Evolutionary conservation across 352 stramenopile genomes (phyloP), one percentile per base, ranked within the genome.

Genomic region (Globisporangium perplexum): DNA sequence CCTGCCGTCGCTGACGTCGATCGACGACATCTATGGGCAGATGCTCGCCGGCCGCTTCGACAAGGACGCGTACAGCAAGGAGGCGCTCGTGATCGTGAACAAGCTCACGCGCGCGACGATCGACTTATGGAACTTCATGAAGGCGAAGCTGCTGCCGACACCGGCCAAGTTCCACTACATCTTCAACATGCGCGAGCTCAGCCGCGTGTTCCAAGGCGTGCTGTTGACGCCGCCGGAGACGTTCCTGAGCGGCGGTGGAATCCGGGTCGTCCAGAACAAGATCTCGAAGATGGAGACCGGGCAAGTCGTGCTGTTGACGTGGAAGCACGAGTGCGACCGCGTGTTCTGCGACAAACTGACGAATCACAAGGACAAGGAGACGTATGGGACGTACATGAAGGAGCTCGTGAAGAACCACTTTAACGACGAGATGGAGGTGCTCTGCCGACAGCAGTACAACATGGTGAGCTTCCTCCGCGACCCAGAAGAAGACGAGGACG

Each of bases 11-110:
- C 88, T 99, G 35, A 98, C 94, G 22, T 98, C 94, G 57, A 99
- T 99, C 62, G 98, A 99, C 71, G 96, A 99, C 63, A 99, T 99
- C 59, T 99, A 99, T 71, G 97, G 97, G 0, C 96, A 99, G 74
- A 99, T 99, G 96, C 74, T 99, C 31, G 74, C 87, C 2, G 95
- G 95, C 1, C 77, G 95, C 0, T 99, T 99, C 63, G 88, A 94
- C 52, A 71, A 82, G 15, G 87, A 97, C 35, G 77, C 72, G 17
- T 87, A 91, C 57, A 91, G 71, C 39, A 88, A 96, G 46, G 86
- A 96, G 17, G 77, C 83, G 35, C 65, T 96, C 2, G 55, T 68
- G 15, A 84, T 97, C 10, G 92, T 98, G 22, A 83, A 82, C 59
- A 97, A 98, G 57, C 84, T 99, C 1, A 99, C 96, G 7, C 73